Evolutionary conservation across 75 land plant species (phyloP), one percentile per base, ranked within the genome.

Genomic region (Chamaecyparis obtusa): DNA sequence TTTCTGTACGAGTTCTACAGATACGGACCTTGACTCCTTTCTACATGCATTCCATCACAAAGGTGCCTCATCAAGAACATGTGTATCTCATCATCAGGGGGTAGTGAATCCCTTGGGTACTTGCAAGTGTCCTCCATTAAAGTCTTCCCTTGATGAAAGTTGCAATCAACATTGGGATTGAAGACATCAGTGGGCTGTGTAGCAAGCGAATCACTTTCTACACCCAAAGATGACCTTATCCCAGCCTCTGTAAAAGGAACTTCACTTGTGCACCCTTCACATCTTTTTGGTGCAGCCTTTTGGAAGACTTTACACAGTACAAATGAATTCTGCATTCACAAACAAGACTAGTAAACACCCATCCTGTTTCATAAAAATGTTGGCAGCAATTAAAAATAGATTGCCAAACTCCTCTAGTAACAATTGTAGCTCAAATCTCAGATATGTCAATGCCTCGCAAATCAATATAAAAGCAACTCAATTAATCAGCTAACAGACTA

Each of bases 231-330:
- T 27, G 32, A 43, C 83, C 39, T 81, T 39, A 10, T 2, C n/a
- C 4, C 83, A 43, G 46, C 10, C 17, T 81, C 51, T 46, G 32
- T 46, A 44, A n/a, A 27, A 9, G 51, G 51, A 30, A 0, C n/a
- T 43, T 44, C 83, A 27, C 32, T 81, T n/a, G n/a, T 44, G 4
- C n/a, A 2, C n/a, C 46, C 10, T 81, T 81, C 30, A 27, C 11
- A n/a, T 81, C 32, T 81, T 43, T 36, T 46, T 51, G 43, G n/a
- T 27, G 27, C 27, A 13, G 39, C 24, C 51, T 81, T 81, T 27
- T 81, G 83, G 27, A 81, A 81, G 15, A 81, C 51, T 81, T 81
- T 81, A 81, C 83, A 81, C 39, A 81, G 83, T 16, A 81, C 83
- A 81, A 44, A 27, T 46, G 51, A 46, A 43, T 46, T 27, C 83